Evolutionary conservation across 306 rosid genomes (phyloP), one percentile per base, ranked within the genome.

Genomic region (Fagus sylvatica): DNA sequence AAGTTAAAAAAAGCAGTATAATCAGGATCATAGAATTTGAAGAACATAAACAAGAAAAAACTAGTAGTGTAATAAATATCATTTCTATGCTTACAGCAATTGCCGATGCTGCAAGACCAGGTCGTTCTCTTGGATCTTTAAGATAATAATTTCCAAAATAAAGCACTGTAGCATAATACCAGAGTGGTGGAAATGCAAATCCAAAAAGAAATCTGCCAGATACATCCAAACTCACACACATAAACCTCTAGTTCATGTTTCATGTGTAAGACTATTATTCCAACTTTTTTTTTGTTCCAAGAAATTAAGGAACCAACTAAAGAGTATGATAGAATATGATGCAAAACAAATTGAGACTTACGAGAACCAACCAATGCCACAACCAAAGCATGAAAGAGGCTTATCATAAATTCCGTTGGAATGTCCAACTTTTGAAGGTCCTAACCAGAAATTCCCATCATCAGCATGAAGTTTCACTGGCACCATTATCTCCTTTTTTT

Each of bases 291-390:
- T n/a, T n/a, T n/a, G n/a, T n/a, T n/a, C n/a, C n/a, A n/a, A n/a
- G n/a, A n/a, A n/a, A n/a, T n/a, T n/a, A n/a, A n/a, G n/a, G n/a
- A n/a, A n/a, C n/a, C n/a, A n/a, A n/a, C n/a, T n/a, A n/a, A n/a
- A n/a, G n/a, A n/a, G n/a, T n/a, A n/a, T n/a, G n/a, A n/a, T n/a
- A n/a, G n/a, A n/a, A n/a, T n/a, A 53, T 16, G 54, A 41, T 5
- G 28, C 54, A 74, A 19, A 64, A 11, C 12, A 59, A 49, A 78
- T 17, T 10, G 37, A 59, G 34, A 76, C 84, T 84, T 69, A 84
- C 85, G 80, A 84, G 74, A 61, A 80, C 87, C 87, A 84, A 36
- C 84, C 87, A 80, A 84, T 74, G 76, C 87, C 87, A 69, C 84
- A 84, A 71, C 85, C 84, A 62, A 76, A 76, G 74, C 80, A 84